Conservation (phyloP, 2,329 filamentous ascomycete genomes). For the Botrytis sinoallii region DNA sequence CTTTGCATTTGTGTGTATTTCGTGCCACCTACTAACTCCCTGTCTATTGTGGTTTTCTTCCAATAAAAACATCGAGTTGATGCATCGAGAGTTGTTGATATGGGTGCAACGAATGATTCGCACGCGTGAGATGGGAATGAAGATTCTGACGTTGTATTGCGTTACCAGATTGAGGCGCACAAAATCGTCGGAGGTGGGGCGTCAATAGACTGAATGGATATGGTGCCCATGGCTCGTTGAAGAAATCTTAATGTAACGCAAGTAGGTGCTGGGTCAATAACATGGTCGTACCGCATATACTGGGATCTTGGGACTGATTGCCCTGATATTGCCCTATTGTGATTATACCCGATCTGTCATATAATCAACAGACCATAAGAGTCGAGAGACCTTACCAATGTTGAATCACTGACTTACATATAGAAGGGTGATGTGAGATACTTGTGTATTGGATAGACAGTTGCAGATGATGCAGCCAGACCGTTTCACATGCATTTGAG, state of each 20-base stretch:
- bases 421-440: slow-evolving; percentile 6
- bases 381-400: neutral
- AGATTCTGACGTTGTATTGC: slow-evolving; percentile 6
- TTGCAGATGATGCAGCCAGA: slow-evolving; percentile 21
- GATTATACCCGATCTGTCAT: neutral
- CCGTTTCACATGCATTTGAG: slow-evolving; percentile 19
- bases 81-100: neutral
- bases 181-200: neutral
- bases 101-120: neutral
- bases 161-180: slow-evolving; percentile 9
- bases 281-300: slow-evolving; percentile 15
- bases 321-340: slow-evolving; percentile 6
- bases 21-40: neutral
- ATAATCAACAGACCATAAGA: neutral
- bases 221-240: slow-evolving; percentile 2
- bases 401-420: neutral
- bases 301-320: slow-evolving; percentile 11
- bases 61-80: neutral
- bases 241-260: slow-evolving; percentile 17
- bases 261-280: slow-evolving; percentile 8
- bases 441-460: slow-evolving; percentile 12
- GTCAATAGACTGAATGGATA: slow-evolving; percentile 1
- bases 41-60: neutral
- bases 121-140: neutral
- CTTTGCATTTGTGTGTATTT: slow-evolving; percentile 1